phyloP scores from a whole-genome alignment of 345 rosid genomes.

The Sonneratia caseolaris region DNA sequence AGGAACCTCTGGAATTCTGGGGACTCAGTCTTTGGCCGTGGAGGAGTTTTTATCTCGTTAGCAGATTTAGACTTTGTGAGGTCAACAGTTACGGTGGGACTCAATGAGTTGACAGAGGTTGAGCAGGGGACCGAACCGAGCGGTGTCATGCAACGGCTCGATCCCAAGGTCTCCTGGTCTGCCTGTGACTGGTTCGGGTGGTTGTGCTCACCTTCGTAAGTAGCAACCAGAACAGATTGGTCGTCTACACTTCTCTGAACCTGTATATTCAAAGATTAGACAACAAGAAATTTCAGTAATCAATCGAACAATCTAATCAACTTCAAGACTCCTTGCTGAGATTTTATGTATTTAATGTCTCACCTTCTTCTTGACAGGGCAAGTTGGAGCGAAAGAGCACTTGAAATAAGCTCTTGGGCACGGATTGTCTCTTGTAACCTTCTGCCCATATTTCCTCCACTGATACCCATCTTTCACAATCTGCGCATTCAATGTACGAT shows the following conservation, averaged over 20 bases:
- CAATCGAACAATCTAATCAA: background rate
- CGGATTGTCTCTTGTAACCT: conserved; percentile 96
- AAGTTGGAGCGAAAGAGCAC: conserved; percentile 90
- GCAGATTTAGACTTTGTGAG: conserved; percentile 35
- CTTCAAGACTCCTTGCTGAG: background rate
- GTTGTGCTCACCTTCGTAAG: conserved; percentile 97
- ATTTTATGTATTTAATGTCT: background rate
- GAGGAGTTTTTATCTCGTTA: conserved; percentile 18
- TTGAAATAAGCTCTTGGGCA: conserved; percentile 96
- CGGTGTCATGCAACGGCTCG: conserved; percentile 26
- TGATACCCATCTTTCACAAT: conserved; percentile 95
- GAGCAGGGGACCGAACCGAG: conserved; percentile 34
- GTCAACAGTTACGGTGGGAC: conserved; percentile 43
- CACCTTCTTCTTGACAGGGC: conserved; percentile 97
- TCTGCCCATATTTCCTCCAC: conserved; percentile 99
- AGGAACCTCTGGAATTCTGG: conserved; percentile 54
- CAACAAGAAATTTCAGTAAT: background rate
- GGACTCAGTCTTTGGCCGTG: conserved; percentile 21
- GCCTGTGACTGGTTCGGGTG: conserved; percentile 63
- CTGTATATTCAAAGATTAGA: conserved; percentile 24
- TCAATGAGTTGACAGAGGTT: conserved; percentile 28
- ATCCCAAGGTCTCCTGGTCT: conserved; percentile 37
- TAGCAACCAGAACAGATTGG: conserved; percentile 76
- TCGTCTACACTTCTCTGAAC: conserved; percentile 92
- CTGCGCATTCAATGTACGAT: conserved; percentile 20